phyloP scores from a whole-genome alignment of 331 rosid genomes.

The Spiraea crenata region DNA sequence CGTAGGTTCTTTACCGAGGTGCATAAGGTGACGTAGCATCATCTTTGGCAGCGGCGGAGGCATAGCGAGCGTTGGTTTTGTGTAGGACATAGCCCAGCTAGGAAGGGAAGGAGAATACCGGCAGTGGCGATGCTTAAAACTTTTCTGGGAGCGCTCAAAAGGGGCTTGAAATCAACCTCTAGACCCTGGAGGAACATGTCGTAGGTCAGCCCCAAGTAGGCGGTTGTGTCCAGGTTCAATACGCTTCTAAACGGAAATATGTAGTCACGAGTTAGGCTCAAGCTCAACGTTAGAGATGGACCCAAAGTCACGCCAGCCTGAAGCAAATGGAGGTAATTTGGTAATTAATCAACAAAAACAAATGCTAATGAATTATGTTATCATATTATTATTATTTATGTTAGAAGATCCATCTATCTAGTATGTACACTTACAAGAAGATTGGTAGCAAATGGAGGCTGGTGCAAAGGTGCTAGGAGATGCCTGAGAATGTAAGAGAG shows the following conservation, averaged over 20 bases:
- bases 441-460: slow-evolving; percentile 50
- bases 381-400: too few relatives aligned
- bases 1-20: too few relatives aligned
- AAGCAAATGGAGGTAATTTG: too few relatives aligned
- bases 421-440: slow-evolving; percentile 66
- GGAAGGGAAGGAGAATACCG: slow-evolving; percentile 33
- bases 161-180: slow-evolving; percentile 49
- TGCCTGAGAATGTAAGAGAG: slow-evolving; percentile 39
- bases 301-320: slow-evolving; percentile 68
- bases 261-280: too few relatives aligned
- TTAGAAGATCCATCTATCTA: too few relatives aligned
- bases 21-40: too few relatives aligned
- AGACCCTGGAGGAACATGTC: slow-evolving; percentile 63
- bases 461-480: slow-evolving; percentile 24
- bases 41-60: too few relatives aligned
- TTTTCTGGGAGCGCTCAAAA: slow-evolving; percentile 36
- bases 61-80: slow-evolving; percentile 20
- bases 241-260: slow-evolving; percentile 29
- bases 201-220: slow-evolving; percentile 48
- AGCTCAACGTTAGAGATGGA: too few relatives aligned
- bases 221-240: slow-evolving; percentile 51
- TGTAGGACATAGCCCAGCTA: slow-evolving; percentile 44
- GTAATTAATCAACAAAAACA: too few relatives aligned
- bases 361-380: too few relatives aligned
- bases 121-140: slow-evolving; percentile 36